phyloP scores from a whole-genome alignment of 2,329 filamentous ascomycete species.

The Phoma sp. region DNA sequence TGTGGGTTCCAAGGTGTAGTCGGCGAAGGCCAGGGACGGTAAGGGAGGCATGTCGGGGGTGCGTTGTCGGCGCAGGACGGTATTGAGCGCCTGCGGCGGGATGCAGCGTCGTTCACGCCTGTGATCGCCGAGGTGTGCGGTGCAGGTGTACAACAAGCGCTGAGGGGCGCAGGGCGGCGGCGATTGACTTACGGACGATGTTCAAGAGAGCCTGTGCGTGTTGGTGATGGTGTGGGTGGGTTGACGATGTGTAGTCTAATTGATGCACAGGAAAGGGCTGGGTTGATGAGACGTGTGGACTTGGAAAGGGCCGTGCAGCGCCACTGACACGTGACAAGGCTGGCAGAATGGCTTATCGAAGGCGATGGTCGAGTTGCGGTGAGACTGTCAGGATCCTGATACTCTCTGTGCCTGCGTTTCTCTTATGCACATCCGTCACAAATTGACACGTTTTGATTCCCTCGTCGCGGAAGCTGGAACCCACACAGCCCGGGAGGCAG shows the following conservation, averaged over 20 bases:
- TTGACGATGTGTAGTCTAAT: conserved; percentile 49
- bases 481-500: conserved; percentile 34
- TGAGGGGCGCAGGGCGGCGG: conserved; percentile 21
- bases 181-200: conserved; percentile 45
- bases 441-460: conserved; percentile 45
- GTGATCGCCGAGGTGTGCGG: conserved; percentile 26
- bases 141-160: conserved; percentile 24
- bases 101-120: conserved; percentile 34
- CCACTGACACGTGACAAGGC: conserved; percentile 42
- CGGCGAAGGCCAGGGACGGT: conserved; percentile 15
- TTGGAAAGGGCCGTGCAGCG: conserved; percentile 32
- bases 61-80: conserved; percentile 21
- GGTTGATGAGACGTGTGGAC: conserved; percentile 47
- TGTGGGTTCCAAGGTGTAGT: conserved; percentile 19
- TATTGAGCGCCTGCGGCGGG: conserved; percentile 37
- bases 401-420: conserved; percentile 10
- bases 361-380: conserved; percentile 26
- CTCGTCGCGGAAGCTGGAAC: conserved; percentile 24
- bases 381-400: conserved; percentile 8
- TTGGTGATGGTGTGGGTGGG: conserved; percentile 46
- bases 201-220: conserved; percentile 46
- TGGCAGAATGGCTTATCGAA: conserved; percentile 33
- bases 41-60: conserved; percentile 14
- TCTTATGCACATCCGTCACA: conserved; percentile 24
- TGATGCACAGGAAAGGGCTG: conserved; percentile 50